Evolutionary conservation across 345 rosid genomes (phyloP).

Genomic region (Aquilaria yunnanensis): DNA sequence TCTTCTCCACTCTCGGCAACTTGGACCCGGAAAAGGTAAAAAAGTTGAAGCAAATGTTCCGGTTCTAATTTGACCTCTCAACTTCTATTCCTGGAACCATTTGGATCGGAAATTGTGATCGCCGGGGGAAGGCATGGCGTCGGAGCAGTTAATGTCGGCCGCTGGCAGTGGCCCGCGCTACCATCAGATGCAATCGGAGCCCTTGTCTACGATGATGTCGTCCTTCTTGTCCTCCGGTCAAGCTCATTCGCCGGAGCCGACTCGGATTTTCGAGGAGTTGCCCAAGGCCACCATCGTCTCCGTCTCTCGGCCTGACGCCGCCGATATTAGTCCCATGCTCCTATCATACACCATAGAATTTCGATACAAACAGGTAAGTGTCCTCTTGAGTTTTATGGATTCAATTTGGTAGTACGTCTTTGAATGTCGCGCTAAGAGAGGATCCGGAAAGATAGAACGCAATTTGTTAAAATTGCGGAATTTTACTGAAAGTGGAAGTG

Average conservation of each 20-base stretch:
- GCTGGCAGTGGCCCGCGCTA: slow-evolving; percentile 49
- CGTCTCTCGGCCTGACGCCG: slow-evolving; percentile 85
- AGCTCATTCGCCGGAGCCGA: slow-evolving; percentile 41
- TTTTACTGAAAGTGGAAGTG: too few species aligned
- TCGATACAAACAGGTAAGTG: slow-evolving; percentile 78
- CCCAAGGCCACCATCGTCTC: slow-evolving; percentile 69
- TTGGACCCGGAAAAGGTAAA: slow-evolving; percentile 7
- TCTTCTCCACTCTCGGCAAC: slow-evolving; percentile 4
- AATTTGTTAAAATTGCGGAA: too few species aligned
- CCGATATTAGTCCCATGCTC: slow-evolving; percentile 81
- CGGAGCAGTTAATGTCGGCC: slow-evolving; percentile 67
- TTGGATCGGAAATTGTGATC: neutral
- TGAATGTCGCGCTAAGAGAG: too few species aligned
- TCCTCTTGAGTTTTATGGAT: neutral
- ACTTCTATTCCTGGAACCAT: too few species aligned
- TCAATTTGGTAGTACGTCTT: too few species aligned
- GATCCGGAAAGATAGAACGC: too few species aligned
- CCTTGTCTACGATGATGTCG: slow-evolving; percentile 40
- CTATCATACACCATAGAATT: slow-evolving; percentile 79
- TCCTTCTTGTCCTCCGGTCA: slow-evolving; percentile 49
- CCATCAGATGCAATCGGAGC: slow-evolving; percentile 72
- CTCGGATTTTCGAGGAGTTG: slow-evolving; percentile 81
- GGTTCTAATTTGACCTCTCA: too few species aligned
- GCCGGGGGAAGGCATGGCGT: slow-evolving; percentile 31
- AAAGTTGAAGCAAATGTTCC: neutral